phyloP scores from a whole-genome alignment of 169 alveolate genomes.

The Plasmodium billcollinsi region DNA sequence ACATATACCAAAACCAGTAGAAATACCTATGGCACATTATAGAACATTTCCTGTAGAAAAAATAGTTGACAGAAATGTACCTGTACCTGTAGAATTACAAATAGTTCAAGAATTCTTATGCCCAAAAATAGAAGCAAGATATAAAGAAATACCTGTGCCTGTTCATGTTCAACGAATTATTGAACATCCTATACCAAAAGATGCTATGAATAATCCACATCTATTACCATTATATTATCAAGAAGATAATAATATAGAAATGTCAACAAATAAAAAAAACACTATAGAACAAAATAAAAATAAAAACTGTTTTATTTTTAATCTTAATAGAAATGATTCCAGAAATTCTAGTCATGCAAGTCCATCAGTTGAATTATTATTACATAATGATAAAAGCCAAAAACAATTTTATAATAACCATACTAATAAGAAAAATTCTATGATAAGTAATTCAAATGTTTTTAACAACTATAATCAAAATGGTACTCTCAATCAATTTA shows the following conservation, averaged over 20 bases:
- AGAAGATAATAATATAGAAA: conserved; percentile 23
- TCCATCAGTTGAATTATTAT: conserved; percentile 51
- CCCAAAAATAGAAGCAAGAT: conserved; percentile 90
- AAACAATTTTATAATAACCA: not conserved
- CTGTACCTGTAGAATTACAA: conserved; percentile 94
- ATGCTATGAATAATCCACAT: conserved; percentile 80
- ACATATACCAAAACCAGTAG: conserved; percentile 95
- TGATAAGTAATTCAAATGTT: not conserved
- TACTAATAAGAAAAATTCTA: not conserved
- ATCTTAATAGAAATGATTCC: conserved; percentile 24
- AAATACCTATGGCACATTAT: conserved; percentile 93
- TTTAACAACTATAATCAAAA: not conserved
- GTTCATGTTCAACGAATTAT: conserved; percentile 93
- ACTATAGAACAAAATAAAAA: not conserved
- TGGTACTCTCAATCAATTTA: too few species aligned
- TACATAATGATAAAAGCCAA: conserved; percentile 46
- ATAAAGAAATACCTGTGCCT: conserved; percentile 94
- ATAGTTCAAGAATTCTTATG: conserved; percentile 92
- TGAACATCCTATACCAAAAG: conserved; percentile 92
- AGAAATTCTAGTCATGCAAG: not conserved
- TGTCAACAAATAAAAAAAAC: conserved; percentile 8
- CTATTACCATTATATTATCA: conserved; percentile 58
- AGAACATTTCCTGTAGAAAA: conserved; percentile 92
- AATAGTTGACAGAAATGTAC: conserved; percentile 92
- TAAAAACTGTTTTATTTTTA: conserved; percentile 37